These are phyloP conservation scores for Aspergillus amoenus DNA, from an alignment of 2,329 filamentous ascomycete species.

Conservation along the genomic window DNA sequence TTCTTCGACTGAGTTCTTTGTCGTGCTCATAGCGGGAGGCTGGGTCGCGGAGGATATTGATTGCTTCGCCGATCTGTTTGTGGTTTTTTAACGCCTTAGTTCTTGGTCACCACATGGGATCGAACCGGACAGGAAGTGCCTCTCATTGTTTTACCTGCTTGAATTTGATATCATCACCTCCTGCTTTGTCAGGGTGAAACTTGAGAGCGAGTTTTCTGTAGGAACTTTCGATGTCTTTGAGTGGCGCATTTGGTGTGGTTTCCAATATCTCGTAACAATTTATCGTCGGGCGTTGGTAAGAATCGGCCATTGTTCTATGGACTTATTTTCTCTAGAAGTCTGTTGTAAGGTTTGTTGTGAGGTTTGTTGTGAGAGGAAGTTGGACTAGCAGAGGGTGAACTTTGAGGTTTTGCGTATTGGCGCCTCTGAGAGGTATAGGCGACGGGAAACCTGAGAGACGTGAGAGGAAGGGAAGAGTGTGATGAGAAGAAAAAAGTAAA, in stretches of 20 bases:
- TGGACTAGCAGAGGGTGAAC: too few relatives aligned
- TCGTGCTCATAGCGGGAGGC: constrained; percentile 24
- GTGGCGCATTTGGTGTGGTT: constrained; percentile 23
- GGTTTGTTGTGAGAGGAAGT: not conserved
- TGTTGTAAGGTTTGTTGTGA: not conserved
- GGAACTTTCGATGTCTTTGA: constrained; percentile 33
- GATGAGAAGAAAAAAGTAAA: not conserved
- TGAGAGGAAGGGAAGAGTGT: not conserved
- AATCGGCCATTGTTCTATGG: constrained; percentile 1
- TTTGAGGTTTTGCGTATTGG: not conserved
- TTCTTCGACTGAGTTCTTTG: constrained; percentile 10
- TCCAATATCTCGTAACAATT: constrained; percentile 31
- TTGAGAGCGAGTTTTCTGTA: constrained; percentile 37
- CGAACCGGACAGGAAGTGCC: not conserved
- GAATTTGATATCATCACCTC: constrained; percentile 16
- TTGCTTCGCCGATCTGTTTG: constrained; percentile 35
- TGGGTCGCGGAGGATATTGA: constrained; percentile 35
- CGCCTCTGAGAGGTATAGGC: not conserved
- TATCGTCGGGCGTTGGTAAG: not conserved
- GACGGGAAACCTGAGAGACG: not conserved
- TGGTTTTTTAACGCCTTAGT: constrained; percentile 1
- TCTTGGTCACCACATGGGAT: not conserved
- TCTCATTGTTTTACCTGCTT: too few relatives aligned
- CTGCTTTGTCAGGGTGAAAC: constrained; percentile 35
- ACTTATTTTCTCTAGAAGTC: not conserved